Conservation (phyloP, 31 red algal species). For the Pterothamnion heteromorphum region DNA sequence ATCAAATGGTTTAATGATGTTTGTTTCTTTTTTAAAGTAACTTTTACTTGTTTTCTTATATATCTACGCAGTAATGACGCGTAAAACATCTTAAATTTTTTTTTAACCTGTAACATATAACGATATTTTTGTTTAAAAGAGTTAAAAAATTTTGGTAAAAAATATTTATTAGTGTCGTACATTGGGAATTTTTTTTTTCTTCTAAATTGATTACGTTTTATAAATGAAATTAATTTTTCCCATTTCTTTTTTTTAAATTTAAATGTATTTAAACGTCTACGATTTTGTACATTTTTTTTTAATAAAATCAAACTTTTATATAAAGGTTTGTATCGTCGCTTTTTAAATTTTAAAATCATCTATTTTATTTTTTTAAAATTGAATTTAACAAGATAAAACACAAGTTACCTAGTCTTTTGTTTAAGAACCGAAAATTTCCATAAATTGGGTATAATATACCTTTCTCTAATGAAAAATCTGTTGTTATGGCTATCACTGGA, state of each 20-base stretch:
- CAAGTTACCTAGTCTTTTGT: background rate
- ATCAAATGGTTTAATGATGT: background rate
- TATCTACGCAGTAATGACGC: background rate
- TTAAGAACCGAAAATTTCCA: too few species aligned
- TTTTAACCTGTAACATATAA: background rate
- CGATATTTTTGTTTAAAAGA: slow-evolving; percentile 21
- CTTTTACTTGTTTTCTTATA: slow-evolving; percentile 5
- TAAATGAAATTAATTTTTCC: slow-evolving; percentile 7
- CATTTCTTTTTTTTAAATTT: slow-evolving; percentile 47
- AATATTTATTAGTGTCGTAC: slow-evolving; percentile 16
- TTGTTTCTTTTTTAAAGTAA: background rate
- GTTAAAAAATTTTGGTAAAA: slow-evolving; percentile 32
- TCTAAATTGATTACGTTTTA: slow-evolving; percentile 18
- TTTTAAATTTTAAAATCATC: background rate
- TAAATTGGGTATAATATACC: background rate
- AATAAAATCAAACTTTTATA: background rate
- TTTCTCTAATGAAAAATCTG: background rate
- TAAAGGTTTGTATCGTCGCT: background rate
- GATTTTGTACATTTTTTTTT: slow-evolving; percentile 7
- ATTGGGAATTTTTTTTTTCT: slow-evolving; percentile 22
- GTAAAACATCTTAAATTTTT: slow-evolving; percentile 22
- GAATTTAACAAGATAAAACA: background rate
- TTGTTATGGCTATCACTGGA: background rate
- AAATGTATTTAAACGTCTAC: background rate
- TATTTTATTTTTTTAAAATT: background rate